Evolutionary conservation across 306 rosid genomes (phyloP), one percentile per base, ranked within the genome.

Genomic region (Dryas drummondii): DNA sequence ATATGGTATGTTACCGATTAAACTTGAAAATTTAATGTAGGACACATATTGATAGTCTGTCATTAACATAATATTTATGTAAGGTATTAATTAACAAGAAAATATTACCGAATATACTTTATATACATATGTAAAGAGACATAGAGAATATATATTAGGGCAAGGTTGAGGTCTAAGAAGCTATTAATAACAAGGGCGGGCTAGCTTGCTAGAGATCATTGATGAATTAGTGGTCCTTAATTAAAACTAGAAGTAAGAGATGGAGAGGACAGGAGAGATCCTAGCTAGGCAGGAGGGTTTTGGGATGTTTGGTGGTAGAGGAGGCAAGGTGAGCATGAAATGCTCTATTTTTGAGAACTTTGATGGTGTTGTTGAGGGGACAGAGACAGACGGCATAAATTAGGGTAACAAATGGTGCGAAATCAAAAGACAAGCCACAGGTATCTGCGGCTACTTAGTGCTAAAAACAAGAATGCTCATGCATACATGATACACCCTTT

Each of bases 291-390:
- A 50, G 79, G 71, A 9, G 55, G 51, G 76, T 67, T 77, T 75
- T 12, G 55, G 66, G 68, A 63, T 60, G 79, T 74, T 63, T 15
- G 83, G 78, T 27, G 48, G 66, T 45, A 41, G 81, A 66, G 85
- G 86, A 69, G 77, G 74, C 84, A 84, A 71, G 45, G 75, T 41
- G 77, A 73, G 72, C 88, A 69, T 42, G 72, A 84, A 79, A 84
- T 60, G 69, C 79, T 71, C 81, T 66, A 70, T 66, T 86, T 32
- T 86, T 86, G 84, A 76, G 59, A 79, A 86, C 76, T 84, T 86
- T 81, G 80, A 86, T 86, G 88, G 79, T 79, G 66, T 84, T 86
- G 90, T 74, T 84, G 79, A 79, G 88, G 90, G 81, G 82, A 86
- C 90, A 84, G 12, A 73, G 82, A 86, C 90, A 84, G 12, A 73